Conservation (phyloP, 1,284 basidiomycete species). For the Thelephora terrestris region DNA sequence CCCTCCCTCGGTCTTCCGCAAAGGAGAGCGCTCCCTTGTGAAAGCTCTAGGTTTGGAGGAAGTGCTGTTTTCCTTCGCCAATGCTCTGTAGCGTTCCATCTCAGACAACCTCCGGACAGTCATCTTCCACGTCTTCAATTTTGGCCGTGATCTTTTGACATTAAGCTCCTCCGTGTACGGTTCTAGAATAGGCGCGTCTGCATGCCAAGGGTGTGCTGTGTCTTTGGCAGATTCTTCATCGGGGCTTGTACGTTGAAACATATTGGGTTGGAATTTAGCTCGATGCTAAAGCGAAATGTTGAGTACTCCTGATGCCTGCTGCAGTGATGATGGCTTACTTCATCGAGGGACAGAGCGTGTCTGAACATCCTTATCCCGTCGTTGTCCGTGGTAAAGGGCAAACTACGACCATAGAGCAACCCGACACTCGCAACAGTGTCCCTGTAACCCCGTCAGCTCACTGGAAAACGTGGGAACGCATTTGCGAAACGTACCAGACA, state of each 20-base stretch:
- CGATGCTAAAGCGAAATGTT: constrained; percentile 31
- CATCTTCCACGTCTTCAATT: no score
- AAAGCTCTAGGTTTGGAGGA: no score
- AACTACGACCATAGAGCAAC: constrained; percentile 35
- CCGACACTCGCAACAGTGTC: constrained; percentile 64
- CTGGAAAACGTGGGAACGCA: constrained; percentile 8
- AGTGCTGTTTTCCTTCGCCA: no score
- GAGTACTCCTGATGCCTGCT: background rate
- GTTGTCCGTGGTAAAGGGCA: constrained; percentile 58
- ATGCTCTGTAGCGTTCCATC: no score
- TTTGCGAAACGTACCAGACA: constrained; percentile 36
- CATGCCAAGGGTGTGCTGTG: background rate
- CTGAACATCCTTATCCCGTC: constrained; percentile 47
- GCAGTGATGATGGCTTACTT: constrained; percentile 26
- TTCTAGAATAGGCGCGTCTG: no score
- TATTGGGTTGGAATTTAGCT: constrained; percentile 40
- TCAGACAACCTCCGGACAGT: no score
- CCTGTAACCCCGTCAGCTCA: constrained; percentile 25
- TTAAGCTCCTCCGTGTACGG: no score
- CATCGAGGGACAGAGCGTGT: constrained; percentile 56
- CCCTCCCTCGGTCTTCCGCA: no score
- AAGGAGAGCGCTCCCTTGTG: no score
- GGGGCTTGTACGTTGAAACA: constrained; percentile 33
- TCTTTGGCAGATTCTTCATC: constrained; percentile 3
- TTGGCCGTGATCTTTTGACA: no score